Conservation (phyloP, 2,329 filamentous ascomycete genomes). For the Diaporthe vexans region DNA sequence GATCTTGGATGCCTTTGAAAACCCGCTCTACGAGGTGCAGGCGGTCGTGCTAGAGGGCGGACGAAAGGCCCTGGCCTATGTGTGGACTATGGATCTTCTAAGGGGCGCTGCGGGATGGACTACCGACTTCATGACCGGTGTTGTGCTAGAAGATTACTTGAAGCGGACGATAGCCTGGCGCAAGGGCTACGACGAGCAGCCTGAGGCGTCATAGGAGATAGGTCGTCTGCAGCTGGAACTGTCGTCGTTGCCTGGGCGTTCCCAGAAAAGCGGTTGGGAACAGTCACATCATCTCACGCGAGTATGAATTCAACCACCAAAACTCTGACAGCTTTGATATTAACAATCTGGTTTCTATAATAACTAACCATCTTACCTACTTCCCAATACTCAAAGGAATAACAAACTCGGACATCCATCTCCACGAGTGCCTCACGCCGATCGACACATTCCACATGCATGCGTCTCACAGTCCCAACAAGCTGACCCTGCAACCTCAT, state of each 20-base stretch:
- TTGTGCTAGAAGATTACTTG: neutral
- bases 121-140: neutral
- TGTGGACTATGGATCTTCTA: conserved; percentile 14
- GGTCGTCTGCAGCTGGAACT: neutral
- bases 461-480: neutral
- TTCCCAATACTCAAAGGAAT: neutral
- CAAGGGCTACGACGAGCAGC: neutral
- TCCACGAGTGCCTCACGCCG: neutral
- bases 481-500: neutral
- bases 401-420: neutral
- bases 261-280: neutral
- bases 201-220: neutral
- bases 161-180: conserved; percentile 12
- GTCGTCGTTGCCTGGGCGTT: no score
- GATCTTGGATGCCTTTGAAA: conserved; percentile 40
- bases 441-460: neutral
- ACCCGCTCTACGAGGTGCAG: conserved; percentile 38
- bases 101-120: neutral
- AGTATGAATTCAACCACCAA: neutral
- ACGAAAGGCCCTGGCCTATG: conserved; percentile 18
- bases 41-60: conserved; percentile 25
- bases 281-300: neutral
- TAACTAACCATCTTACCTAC: neutral
- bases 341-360: neutral
- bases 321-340: neutral